Conservation (phyloP, 208 protist species). For the Acanthamoeba castellanii region DNA sequence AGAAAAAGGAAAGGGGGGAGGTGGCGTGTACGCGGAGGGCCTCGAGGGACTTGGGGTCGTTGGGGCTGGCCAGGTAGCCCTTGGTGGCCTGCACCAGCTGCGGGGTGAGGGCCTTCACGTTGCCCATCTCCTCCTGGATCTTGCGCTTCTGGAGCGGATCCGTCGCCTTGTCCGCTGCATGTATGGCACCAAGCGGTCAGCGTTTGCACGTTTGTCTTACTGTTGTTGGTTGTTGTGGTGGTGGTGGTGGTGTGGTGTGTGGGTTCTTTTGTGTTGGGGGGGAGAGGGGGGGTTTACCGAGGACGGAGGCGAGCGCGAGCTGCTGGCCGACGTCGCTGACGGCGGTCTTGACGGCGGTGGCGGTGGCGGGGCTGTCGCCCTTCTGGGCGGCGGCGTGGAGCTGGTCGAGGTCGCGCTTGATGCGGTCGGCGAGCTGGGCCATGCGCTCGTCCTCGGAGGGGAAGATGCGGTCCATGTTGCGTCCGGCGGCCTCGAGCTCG, state of each 20-base stretch:
- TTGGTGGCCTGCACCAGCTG: constrained; percentile 52
- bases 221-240: too few species aligned
- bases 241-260: too few species aligned
- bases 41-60: constrained; percentile 27
- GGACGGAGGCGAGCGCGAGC: constrained; percentile 9
- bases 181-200: too few species aligned
- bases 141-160: constrained; percentile 56
- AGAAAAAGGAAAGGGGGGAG: background rate
- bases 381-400: constrained; percentile 5
- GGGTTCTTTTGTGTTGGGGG: too few species aligned
- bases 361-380: constrained; percentile 4
- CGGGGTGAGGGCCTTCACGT: constrained; percentile 57
- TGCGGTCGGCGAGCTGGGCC: constrained; percentile 6
- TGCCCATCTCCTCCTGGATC: constrained; percentile 28
- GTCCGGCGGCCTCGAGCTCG: background rate
- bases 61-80: constrained; percentile 7
- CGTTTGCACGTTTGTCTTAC: too few species aligned
- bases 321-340: constrained; percentile 43
- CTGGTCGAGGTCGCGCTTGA: constrained; percentile 31
- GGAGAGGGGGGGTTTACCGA: background rate
- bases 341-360: constrained; percentile 43
- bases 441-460: constrained; percentile 39
- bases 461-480: background rate
- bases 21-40: background rate
- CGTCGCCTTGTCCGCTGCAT: constrained; percentile 11